Base-by-base conservation (phyloP, 495 filamentous ascomycete species). In the Penicillium ucsense region DNA sequence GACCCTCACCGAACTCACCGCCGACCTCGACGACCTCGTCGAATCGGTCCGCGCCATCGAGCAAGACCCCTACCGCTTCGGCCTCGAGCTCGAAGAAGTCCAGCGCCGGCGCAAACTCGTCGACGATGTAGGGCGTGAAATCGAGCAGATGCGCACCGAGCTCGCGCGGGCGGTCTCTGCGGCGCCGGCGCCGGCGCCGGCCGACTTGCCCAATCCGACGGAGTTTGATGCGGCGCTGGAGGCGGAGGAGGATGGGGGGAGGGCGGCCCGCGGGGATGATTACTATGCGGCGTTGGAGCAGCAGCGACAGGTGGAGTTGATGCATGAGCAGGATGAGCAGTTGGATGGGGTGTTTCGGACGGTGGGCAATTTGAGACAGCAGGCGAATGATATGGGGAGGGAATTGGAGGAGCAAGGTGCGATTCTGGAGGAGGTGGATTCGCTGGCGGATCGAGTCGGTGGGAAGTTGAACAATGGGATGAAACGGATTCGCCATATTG, bases 311-410 rank as follows among this genome's bases (percentile, higher is more conserved):
- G 50, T 82, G 57, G 80, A 88, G 71, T 82, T 97, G 63, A 90
- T 98, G 85, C 81, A 84, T 57, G 91, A 95, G 65, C 92, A 97
- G 70, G 94, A 98, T 62, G 74, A 92, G 72, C 82, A 88, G 52
- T 72, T 98, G 5, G 91, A 96, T 64, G 86, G 86, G 3, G 94
- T 98, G 37, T 95, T 88, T 59, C 79, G 81, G 54, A 97, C 92
- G 3, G 92, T 98, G 34, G 90, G 88, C 0, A 95, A 87, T 58
- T 60, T 98, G 57, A 71, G 89, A 43, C 73, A 84, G 62, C 91
- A 96, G 73, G 94, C 94, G 10, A 81, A 92, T 67, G 83, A 85
- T 52, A 97, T 98, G 91, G 90, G 90, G 6, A 71, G 91, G 45
- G 92, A 98, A 67, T 70, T 98, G 41, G 94, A 95, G 64, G 91